A percentile compares a stretch with the other conserved stretches of the same genome.
Evolutionary conservation across 495 filamentous ascomycete genomes (phyloP).

Genomic region (Collariella sp.): DNA sequence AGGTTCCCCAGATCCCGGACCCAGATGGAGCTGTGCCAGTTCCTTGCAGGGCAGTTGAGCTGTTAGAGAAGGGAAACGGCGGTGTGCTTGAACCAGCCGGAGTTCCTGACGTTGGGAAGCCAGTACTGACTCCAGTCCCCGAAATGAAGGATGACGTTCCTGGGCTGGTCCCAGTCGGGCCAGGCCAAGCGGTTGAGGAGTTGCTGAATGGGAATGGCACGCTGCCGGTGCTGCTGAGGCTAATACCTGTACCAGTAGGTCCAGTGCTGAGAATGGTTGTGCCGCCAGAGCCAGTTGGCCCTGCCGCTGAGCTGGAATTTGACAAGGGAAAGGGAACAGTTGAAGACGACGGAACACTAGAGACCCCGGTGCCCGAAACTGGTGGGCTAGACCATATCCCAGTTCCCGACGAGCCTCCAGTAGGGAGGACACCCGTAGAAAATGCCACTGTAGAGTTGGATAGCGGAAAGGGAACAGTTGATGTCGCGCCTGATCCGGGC

Average conservation of each 20-base stretch:
- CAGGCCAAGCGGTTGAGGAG: neutral
- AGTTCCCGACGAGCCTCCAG: no score
- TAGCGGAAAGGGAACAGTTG: conserved; percentile 4
- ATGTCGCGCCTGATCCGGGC: conserved; percentile 8
- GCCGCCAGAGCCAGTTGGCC: neutral
- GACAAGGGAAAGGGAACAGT: conserved; percentile 11
- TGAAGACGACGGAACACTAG: neutral
- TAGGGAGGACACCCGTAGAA: no score
- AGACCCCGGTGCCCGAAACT: no score
- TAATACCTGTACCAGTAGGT: neutral
- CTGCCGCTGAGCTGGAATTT: conserved; percentile 2
- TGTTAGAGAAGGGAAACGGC: conserved; percentile 27
- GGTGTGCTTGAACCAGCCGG: conserved; percentile 10
- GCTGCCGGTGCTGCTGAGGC: neutral
- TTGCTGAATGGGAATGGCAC: conserved; percentile 4
- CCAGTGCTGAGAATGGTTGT: neutral
- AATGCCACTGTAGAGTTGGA: conserved; percentile 14
- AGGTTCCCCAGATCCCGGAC: neutral
- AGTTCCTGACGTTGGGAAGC: neutral
- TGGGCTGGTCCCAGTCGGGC: conserved; percentile 11
- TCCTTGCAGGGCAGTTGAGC: conserved; percentile 11
- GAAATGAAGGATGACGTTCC: neutral
- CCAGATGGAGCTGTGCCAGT: neutral
- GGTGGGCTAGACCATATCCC: neutral
- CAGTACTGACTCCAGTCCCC: conserved; percentile 8